Evolutionary conservation across 2,329 filamentous ascomycete species (phyloP).

Genomic region (Cytospora schulzeri): DNA sequence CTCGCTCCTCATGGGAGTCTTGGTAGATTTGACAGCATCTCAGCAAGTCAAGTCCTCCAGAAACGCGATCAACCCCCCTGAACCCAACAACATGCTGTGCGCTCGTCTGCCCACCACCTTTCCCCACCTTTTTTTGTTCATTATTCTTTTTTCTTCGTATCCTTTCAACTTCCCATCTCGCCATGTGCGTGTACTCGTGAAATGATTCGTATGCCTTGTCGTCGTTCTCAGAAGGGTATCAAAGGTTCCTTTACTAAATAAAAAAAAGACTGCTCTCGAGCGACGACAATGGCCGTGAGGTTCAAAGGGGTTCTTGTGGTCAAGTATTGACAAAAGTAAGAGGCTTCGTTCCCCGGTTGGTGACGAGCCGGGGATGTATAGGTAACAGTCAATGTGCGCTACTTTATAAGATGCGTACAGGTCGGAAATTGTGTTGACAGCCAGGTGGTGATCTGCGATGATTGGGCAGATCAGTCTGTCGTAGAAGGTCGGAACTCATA

Average conservation of each 20-base stretch:
- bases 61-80: constrained; percentile 2
- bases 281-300: neutral
- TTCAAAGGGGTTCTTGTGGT: constrained; percentile 14
- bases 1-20: constrained; percentile 11
- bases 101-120: neutral
- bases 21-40: constrained; percentile 12
- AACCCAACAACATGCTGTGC: constrained; percentile 4
- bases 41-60: constrained; percentile 9
- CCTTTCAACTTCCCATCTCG: constrained; percentile 15
- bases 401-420: constrained; percentile 5
- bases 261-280: neutral
- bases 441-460: constrained; percentile 11
- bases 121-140: neutral
- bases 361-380: constrained; percentile 24
- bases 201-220: constrained; percentile 19
- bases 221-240: constrained; percentile 17
- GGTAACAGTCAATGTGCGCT: constrained; percentile 10
- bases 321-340: constrained; percentile 15
- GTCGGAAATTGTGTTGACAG: constrained; percentile 12
- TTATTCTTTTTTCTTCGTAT: neutral
- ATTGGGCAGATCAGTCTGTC: constrained; percentile 15
- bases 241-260: constrained; percentile 12
- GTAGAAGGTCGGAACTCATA: constrained; percentile 9
- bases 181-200: constrained; percentile 17
- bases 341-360: constrained; percentile 20